Conservation (phyloP, 257 asterid genomes). For the Cinchona pubescens region DNA sequence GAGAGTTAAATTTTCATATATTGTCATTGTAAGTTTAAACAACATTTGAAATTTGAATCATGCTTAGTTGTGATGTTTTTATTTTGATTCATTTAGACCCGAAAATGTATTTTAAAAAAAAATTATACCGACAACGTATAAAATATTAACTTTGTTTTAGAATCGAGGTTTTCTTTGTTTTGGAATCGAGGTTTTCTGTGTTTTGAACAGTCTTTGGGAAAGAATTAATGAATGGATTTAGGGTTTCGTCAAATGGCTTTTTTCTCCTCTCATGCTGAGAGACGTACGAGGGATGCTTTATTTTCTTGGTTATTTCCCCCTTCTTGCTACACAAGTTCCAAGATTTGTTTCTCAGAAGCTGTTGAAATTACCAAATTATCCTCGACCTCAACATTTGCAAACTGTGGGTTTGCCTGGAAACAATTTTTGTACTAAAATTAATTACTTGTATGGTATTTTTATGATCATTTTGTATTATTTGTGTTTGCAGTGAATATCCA, state of each 20-base stretch:
- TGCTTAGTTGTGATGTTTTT: too few species aligned
- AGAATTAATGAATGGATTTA: constrained; percentile 20
- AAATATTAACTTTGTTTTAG: too few species aligned
- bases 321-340: constrained; percentile 63
- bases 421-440: neutral
- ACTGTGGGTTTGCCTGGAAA: neutral
- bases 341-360: constrained; percentile 31
- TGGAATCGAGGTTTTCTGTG: neutral
- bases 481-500: too few species aligned
- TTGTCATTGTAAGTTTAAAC: too few species aligned
- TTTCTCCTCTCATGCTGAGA: constrained; percentile 7
- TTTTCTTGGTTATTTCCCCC: constrained; percentile 36
- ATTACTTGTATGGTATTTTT: too few species aligned
- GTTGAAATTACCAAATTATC: constrained; percentile 35
- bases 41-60: too few species aligned
- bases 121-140: too few species aligned
- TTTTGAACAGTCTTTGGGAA: neutral
- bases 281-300: neutral
- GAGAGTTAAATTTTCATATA: too few species aligned
- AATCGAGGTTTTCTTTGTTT: too few species aligned
- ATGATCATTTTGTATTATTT: too few species aligned
- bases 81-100: too few species aligned
- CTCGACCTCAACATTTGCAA: constrained; percentile 8
- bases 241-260: constrained; percentile 41
- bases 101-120: too few species aligned